These are phyloP conservation scores for Aspergillus wentii DNA, from an alignment of 495 filamentous ascomycete genomes.

Conservation along the genomic window DNA sequence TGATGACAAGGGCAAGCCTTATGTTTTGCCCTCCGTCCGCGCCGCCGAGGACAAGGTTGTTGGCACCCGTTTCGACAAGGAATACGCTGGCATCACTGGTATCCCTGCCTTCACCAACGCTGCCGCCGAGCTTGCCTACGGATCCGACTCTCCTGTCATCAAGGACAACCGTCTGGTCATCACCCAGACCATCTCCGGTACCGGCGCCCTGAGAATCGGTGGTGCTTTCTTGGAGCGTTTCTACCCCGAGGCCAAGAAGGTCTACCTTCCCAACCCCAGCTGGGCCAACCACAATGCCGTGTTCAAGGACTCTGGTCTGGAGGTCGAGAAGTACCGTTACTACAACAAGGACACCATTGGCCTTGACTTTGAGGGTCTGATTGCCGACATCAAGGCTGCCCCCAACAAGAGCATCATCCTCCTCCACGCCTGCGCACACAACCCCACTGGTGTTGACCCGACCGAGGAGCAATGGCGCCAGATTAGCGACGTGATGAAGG, in stretches of 20 bases:
- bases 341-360: constrained; percentile 99
- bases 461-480: constrained; percentile 88
- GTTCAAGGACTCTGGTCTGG: constrained; percentile 86
- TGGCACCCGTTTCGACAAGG: constrained; percentile 76
- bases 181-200: constrained; percentile 97
- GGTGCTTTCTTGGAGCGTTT: constrained; percentile 87
- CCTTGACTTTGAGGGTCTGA: constrained; percentile 91
- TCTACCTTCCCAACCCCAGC: constrained; percentile 92
- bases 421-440: constrained; percentile 96
- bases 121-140: constrained; percentile 87
- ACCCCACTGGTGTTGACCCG: constrained; percentile 96
- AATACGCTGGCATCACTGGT: constrained; percentile 97
- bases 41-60: constrained; percentile 85
- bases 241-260: constrained; percentile 85
- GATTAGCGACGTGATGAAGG: constrained; percentile 86
- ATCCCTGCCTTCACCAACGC: constrained; percentile 89
- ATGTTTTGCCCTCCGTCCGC: constrained; percentile 90
- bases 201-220: constrained; percentile 90
- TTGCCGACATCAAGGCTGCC: constrained; percentile 85
- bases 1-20: constrained; percentile 95
- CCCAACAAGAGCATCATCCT: constrained; percentile 84
- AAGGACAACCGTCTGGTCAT: constrained; percentile 77
- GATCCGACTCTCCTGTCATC: constrained; percentile 67
- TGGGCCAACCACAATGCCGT: constrained; percentile 98
- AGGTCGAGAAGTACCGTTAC: constrained; percentile 93